Evolutionary conservation across 208 protist genomes (phyloP), one percentile per base, ranked within the genome.

Genomic region (Wallacemonas sp.): DNA sequence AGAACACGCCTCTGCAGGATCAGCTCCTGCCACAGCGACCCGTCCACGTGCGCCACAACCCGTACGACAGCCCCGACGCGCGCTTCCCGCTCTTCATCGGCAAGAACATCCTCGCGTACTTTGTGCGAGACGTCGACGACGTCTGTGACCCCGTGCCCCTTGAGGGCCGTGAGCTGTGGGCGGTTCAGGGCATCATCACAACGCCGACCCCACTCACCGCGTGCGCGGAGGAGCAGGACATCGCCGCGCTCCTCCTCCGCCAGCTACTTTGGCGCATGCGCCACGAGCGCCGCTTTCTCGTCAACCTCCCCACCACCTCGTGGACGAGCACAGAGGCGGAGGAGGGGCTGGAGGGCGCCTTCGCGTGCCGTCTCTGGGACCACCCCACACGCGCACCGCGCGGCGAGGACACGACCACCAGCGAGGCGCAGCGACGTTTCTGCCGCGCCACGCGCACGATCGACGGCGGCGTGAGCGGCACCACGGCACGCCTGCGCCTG

Each of bases 71-170:
- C 29, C 21, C 46, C 0, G 64, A 44, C 17, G 39, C 60, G n/a
- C 12, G 33, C 1, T 81, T 81, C 34, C 74, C 76, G 9, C 74
- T 94, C 14, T 84, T 81, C 44, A n/a, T 85, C 17, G 89, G 89
- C 8, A 68, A 64, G 19, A 95, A 95, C 62, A 30, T 80, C 1
- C 21, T 96, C 29, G 72, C 77, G n/a, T 93, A 85, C 65, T 70
- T 81, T 39, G 79, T 91, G 30, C 65, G 64, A 8, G 90, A 96
- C 60, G 72, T 82, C 43, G 90, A 96, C 46, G 87, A 85, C 39
- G 85, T 92, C 24, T 96, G 90, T 66, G 78, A 87, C 3, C 78
- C 90, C 0, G 78, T 84, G 5, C 26, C 76, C 32, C 55, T 96
- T 2, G 90, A 93, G 66, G 61, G 30, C 14, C 87, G 74, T 2